Evolutionary conservation across 2,329 filamentous ascomycete species (phyloP).

Genomic region (Alternaria hordeiaustralica): DNA sequence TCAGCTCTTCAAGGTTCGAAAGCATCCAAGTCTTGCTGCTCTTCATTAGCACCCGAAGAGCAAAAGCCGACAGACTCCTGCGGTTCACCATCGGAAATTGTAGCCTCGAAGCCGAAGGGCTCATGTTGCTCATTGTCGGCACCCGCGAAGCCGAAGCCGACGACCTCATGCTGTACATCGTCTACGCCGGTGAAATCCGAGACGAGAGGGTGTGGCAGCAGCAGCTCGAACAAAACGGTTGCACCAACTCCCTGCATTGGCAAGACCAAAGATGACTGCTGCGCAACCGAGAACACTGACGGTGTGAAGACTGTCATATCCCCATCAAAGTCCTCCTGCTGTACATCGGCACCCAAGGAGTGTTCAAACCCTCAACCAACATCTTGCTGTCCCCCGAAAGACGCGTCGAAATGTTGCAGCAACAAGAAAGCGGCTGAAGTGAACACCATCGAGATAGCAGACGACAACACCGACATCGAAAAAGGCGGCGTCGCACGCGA

Average conservation of each 20-base stretch:
- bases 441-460: neutral
- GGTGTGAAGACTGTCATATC: neutral
- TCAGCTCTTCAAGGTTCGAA: neutral
- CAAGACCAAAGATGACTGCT: neutral
- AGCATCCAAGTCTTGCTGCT: neutral
- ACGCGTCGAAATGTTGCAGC: neutral
- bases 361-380: neutral
- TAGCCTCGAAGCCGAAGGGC: slow-evolving; percentile 2
- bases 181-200: neutral
- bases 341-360: neutral
- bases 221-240: neutral
- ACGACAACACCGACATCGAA: slow-evolving; percentile 19
- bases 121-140: slow-evolving; percentile 10
- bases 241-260: neutral
- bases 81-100: neutral
- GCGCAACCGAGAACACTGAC: neutral
- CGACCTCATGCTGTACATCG: neutral
- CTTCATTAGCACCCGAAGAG: neutral
- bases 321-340: neutral
- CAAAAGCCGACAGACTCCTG: neutral
- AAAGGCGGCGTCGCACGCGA: slow-evolving; percentile 49
- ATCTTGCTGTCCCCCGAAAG: neutral
- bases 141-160: neutral
- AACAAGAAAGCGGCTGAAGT: neutral
- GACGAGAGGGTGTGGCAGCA: neutral